These are phyloP conservation scores for Botrytis deweyae DNA, from an alignment of 2,329 filamentous ascomycete species.

Conservation along the genomic window DNA sequence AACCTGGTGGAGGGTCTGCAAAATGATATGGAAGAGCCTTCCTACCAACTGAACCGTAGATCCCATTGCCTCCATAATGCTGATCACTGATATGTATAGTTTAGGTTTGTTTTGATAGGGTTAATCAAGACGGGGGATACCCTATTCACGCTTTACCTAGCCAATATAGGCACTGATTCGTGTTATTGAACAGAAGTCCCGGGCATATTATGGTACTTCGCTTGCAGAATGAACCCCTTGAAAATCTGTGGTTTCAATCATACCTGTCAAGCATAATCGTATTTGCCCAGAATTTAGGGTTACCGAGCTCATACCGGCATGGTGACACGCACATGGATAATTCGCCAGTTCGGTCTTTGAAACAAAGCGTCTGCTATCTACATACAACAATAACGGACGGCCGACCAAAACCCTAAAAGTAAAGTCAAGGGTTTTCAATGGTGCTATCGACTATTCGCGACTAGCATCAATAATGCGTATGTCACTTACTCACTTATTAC, in stretches of 20 bases:
- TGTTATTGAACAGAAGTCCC: neutral
- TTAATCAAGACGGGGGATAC: neutral
- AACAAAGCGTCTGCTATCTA: neutral
- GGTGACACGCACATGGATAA: neutral
- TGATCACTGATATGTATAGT: neutral
- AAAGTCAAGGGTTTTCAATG: too few relatives aligned
- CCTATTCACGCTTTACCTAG: neutral
- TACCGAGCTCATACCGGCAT: slow-evolving; percentile 6
- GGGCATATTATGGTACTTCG: neutral
- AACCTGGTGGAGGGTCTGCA: neutral
- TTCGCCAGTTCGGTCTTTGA: neutral
- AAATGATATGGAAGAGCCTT: neutral
- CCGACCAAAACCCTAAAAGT: too few relatives aligned
- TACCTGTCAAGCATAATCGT: neutral
- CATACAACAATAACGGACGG: too few relatives aligned
- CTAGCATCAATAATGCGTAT: neutral
- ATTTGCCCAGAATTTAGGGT: slow-evolving; percentile 17
- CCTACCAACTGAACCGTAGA: too few relatives aligned
- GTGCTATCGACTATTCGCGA: too few relatives aligned
- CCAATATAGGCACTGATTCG: neutral
- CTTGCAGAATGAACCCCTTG: neutral
- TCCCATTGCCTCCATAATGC: neutral
- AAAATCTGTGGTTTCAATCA: neutral
- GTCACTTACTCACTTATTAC: neutral
- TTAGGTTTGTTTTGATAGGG: neutral